Base-by-base conservation (phyloP, 2,329 filamentous ascomycete genomes). In the Penicillium psychrosexuale region DNA sequence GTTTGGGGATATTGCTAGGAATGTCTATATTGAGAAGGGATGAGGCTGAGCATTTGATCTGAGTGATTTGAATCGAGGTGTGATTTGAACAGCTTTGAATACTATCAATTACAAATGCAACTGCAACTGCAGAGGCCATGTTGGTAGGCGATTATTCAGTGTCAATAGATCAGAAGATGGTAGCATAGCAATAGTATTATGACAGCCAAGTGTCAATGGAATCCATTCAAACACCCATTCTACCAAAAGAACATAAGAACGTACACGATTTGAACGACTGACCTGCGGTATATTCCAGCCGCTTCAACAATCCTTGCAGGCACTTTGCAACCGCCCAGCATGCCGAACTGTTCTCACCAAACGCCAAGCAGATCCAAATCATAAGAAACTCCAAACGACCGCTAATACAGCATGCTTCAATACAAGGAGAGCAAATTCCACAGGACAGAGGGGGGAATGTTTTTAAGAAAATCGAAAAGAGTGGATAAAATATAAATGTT, bases 361-460 rank as follows among this genome's bases (percentile, higher is more conserved):
- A 72, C 68, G 69, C 69, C 69, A 34, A 49, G 42, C 40, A 61
- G 52, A 57, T 36, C 37, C 53, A 61, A 59, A 39, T 55, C 53
- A 56, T 55, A 54, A 62, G 45, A 53, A 57, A 64, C 61, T 56
- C 52, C 58, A 59, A 61, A 68, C 55, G 46, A 64, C 66, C 69
- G 68, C 70, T 72, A 72, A 72, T 69, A 61, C 58, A 66, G 56
- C 59, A 66, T 59, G 61, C 53, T 59, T 63, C 54, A 63, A 60
- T 51, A 57, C 51, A 62, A 50, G 42, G 47, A 62, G 47, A 59
- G 43, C 55, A 49, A 58, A 44, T 47, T 44, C 52, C 57, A 57
- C 52, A 33, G 8, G 31, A 36, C n/a, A 27, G 40, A 42, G 43
- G 47, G 51, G 55, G 47, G 39, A 17, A 47, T 46, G 43, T 30